Conservation (phyloP, 2,329 filamentous ascomycete species). For the Cadophora gregata region DNA sequence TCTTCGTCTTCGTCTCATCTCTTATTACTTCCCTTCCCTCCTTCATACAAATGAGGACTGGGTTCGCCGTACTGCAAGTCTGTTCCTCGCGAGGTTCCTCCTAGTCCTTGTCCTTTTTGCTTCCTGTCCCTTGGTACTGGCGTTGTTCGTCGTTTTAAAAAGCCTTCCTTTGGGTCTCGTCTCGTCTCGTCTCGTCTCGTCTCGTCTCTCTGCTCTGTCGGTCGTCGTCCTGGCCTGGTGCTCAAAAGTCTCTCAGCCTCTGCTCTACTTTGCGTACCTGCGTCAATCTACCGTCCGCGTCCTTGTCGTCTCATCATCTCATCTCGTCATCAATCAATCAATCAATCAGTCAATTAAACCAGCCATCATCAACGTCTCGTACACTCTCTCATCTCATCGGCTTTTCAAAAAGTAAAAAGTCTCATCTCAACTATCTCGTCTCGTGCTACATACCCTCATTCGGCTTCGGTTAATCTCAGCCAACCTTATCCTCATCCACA, state of each 20-base stretch:
- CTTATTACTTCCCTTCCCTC: neutral
- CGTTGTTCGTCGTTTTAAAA: neutral
- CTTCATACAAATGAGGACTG: neutral
- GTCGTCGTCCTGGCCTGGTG: neutral
- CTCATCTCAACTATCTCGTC: conserved; percentile 1
- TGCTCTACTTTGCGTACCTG: neutral
- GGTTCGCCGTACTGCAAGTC: conserved; percentile 1
- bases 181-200: too few species aligned
- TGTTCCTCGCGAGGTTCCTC: neutral
- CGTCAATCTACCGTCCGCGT: neutral
- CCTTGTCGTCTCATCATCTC: conserved; percentile 6
- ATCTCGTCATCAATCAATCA: neutral
- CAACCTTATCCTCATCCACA: neutral
- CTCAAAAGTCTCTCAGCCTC: conserved; percentile 9
- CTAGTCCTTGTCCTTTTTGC: conserved; percentile 11
- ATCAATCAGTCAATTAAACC: too few species aligned
- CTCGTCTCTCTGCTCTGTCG: too few species aligned
- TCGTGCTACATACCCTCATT: conserved; percentile 1
- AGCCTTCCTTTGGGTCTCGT: conserved; percentile 4
- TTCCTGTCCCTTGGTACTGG: conserved; percentile 6
- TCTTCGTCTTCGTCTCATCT: neutral
- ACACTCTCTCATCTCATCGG: conserved; percentile 1
- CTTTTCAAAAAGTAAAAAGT: too few species aligned
- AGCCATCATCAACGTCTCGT: conserved; percentile 2
- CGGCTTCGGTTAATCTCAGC: conserved; percentile 4